Percentiles rank a stretch among this genome's conserved stretches.
Evolutionary conservation across 106 monocot genomes (phyloP).

Genomic region (Cymbidium sinense): DNA sequence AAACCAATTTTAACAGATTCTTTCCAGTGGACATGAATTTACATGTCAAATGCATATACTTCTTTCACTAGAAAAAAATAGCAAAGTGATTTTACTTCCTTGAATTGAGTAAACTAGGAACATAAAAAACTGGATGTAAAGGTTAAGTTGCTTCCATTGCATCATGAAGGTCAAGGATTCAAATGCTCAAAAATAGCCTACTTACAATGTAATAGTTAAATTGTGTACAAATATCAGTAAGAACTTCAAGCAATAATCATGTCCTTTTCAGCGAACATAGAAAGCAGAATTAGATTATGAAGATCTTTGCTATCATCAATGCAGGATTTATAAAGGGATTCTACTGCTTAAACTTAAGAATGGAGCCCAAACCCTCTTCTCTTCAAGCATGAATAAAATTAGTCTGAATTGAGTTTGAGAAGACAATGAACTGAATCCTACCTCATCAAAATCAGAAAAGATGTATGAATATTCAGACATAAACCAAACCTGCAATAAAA

Average conservation of each 20-base stretch:
- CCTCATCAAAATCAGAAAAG: slow-evolving; percentile 76
- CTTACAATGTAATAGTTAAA: background rate
- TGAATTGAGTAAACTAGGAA: too few species aligned
- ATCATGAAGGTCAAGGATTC: background rate
- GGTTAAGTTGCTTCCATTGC: too few species aligned
- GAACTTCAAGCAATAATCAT: background rate
- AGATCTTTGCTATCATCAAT: background rate
- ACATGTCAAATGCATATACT: too few species aligned
- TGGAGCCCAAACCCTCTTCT: background rate
- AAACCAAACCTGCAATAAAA: slow-evolving; percentile 76
- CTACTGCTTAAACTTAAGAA: background rate
- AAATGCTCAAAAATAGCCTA: background rate
- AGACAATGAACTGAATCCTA: slow-evolving; percentile 10
- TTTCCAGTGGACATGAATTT: too few species aligned
- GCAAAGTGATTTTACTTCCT: too few species aligned
- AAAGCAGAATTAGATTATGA: background rate
- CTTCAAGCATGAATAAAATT: background rate
- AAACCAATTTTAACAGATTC: too few species aligned
- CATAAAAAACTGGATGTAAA: too few species aligned
- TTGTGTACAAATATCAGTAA: background rate
- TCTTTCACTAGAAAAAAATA: too few species aligned
- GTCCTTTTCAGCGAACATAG: background rate
- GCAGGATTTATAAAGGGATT: background rate
- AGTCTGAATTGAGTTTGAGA: background rate
- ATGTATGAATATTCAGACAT: slow-evolving; percentile 76